These are phyloP conservation scores for Kitagawia praeruptora DNA, from an alignment of 129 eudicot species.

Conservation along the genomic window DNA sequence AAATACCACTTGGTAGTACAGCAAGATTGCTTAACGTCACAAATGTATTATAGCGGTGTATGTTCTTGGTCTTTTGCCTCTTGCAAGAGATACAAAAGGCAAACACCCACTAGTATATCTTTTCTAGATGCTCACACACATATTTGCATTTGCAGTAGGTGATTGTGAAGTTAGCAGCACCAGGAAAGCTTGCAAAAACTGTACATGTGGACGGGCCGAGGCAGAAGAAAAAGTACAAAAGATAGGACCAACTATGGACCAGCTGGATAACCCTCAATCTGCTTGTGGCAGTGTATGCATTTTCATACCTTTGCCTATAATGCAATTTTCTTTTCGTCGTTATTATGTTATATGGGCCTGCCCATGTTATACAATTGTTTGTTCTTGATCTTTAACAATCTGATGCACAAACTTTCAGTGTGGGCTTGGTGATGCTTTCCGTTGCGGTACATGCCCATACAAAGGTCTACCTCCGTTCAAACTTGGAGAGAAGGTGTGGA, in stretches of 20 bases:
- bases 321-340: not conserved
- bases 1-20: constrained; percentile 56
- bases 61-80: not conserved
- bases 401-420: constrained; percentile 46
- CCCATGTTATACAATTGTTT: not conserved
- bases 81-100: not conserved
- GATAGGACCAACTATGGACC: constrained; percentile 68
- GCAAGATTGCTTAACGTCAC: not conserved
- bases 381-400: not conserved
- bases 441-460: constrained; percentile 90
- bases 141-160: constrained; percentile 29
- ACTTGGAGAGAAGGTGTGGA: constrained; percentile 77
- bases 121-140: not conserved
- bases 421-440: constrained; percentile 92
- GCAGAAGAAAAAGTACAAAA: constrained; percentile 67
- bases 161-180: constrained; percentile 92
- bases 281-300: constrained; percentile 79
- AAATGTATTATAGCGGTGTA: not conserved
- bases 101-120: not conserved
- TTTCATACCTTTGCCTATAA: not conserved
- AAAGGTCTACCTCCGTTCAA: constrained; percentile 91
- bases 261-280: constrained; percentile 66
- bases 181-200: constrained; percentile 85
- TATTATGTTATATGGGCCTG: not conserved
- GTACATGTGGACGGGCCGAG: constrained; percentile 87